A percentile compares a stretch with the other conserved stretches of the same genome.
phyloP scores from a whole-genome alignment of 441 rosid species.

The Corymbia calophylla region DNA sequence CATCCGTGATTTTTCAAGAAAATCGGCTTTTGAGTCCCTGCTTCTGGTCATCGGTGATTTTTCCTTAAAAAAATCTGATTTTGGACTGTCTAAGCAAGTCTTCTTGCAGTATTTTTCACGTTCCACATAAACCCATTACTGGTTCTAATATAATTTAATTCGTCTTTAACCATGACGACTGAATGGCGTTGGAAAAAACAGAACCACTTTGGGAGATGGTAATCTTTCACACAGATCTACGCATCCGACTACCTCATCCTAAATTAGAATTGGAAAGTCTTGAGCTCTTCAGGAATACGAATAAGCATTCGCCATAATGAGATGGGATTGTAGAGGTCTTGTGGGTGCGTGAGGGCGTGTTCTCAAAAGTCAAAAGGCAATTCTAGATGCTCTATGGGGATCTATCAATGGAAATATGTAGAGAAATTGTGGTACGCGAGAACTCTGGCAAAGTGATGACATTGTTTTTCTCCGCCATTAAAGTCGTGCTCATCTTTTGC shows the following conservation, averaged over 20 bases:
- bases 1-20: too few relatives aligned
- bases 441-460: neutral
- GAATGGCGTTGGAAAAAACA: neutral
- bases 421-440: neutral
- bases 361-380: neutral
- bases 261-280: neutral
- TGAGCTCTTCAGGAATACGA: neutral
- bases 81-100: neutral
- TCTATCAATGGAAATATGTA: neutral
- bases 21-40: neutral
- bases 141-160: neutral
- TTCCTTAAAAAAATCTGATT: neutral
- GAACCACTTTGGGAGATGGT: neutral
- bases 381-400: neutral
- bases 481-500: neutral
- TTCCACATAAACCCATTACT: neutral
- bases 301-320: neutral
- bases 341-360: neutral
- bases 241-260: neutral
- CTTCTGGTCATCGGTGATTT: neutral
- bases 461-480: neutral
- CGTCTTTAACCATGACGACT: neutral
- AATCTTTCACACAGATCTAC: neutral
- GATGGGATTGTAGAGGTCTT: neutral
- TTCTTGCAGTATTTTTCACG: neutral